These are phyloP conservation scores for Silene noctiflora DNA, from an alignment of 179 eudicot species.

Conservation along the genomic window DNA sequence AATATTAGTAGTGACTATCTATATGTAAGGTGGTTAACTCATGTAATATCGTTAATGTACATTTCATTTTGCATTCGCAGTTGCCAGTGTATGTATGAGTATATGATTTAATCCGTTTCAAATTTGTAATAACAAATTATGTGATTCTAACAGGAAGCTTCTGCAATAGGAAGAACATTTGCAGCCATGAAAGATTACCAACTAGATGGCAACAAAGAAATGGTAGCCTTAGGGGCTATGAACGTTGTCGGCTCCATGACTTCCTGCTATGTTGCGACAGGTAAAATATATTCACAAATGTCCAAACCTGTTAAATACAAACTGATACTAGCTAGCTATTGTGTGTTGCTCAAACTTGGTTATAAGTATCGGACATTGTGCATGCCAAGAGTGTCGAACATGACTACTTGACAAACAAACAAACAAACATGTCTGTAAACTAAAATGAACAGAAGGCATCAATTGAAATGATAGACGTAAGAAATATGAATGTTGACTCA, in stretches of 20 bases:
- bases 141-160: constrained; percentile 55
- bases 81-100: too few relatives aligned
- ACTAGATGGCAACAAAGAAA: constrained; percentile 87
- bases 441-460: too few relatives aligned
- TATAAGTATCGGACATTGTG: neutral
- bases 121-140: neutral
- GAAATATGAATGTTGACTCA: too few relatives aligned
- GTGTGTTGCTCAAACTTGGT: neutral
- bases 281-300: constrained; percentile 27
- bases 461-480: too few relatives aligned
- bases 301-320: neutral
- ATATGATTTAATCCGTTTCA: neutral
- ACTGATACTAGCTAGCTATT: too few relatives aligned
- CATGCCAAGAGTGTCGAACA: neutral
- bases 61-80: neutral
- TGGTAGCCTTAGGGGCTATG: constrained; percentile 87
- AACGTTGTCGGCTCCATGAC: constrained; percentile 80
- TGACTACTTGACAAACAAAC: neutral
- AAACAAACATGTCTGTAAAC: too few relatives aligned
- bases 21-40: too few relatives aligned
- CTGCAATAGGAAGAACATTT: constrained; percentile 88
- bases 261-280: constrained; percentile 89
- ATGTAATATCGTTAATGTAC: too few relatives aligned
- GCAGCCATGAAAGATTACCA: constrained; percentile 83
- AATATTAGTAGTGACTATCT: too few relatives aligned